Base-by-base conservation (phyloP, 1,139 yeast genomes). In the Cylindricascospora bacillispora region DNA sequence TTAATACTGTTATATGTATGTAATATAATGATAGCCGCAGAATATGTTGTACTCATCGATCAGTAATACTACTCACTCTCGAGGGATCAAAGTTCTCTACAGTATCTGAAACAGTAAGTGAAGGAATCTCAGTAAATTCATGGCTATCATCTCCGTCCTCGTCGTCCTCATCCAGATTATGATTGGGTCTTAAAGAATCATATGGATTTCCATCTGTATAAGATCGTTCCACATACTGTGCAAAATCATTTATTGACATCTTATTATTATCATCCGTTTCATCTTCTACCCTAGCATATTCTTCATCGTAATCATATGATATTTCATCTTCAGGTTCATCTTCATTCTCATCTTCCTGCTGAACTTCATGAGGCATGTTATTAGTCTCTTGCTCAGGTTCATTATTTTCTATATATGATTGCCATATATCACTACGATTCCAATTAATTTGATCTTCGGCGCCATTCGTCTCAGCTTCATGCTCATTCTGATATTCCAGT, bases 201-300 rank as follows among this genome's bases (percentile, higher is more conserved):
- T 39, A 42, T 1, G 42, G 39, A 24, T 41, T 35, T 26, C 38
- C 30, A 13, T 39, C 35, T 14, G 40, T 29, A 28, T 36, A 41
- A 4, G 48, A 37, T 5, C 41, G 37, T 25, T 43, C 48, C 3
- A 42, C 44, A 26, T 40, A 42, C 23, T 43, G 48, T 28, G 21
- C 21, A 18, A 18, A 7, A 7, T 18, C 21, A 18, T 42, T 45
- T n/a, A 41, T 37, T 3, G 45, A 32, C 5, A 18, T 18, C n/a
- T 33, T 37, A 9, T 15, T 25, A 6, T 26, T 38, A n/a, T 29
- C 34, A 13, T 30, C 38, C 12, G 36, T 38, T 24, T 39, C 44
- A 3, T 35, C 39, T 29, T 40, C 44, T 3, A 37, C 39, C 18
- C 36, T 28, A 6, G 40, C 45, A 26, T 35, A 39, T 24, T 41